Conservation (phyloP, 257 asterid species). For the Penstemon barbatus region DNA sequence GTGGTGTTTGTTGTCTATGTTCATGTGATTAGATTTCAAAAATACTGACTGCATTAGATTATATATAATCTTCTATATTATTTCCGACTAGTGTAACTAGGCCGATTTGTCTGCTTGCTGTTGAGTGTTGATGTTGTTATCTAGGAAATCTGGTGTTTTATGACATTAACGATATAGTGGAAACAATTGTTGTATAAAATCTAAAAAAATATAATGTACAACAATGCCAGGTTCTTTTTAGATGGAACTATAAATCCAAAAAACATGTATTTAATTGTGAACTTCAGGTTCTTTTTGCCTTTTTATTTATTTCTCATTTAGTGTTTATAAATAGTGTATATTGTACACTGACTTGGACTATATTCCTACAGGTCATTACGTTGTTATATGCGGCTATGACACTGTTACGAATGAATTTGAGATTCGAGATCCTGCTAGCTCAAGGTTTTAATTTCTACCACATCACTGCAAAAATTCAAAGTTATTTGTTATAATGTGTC, state of each 20-base stretch:
- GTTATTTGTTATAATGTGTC: not conserved
- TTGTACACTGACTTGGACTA: constrained; percentile 18
- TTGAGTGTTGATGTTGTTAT: not conserved
- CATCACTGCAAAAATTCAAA: not conserved
- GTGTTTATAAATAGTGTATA: not conserved
- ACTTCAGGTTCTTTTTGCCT: constrained; percentile 4
- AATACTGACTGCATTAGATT: not conserved
- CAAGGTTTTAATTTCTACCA: constrained; percentile 49
- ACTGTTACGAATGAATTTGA: constrained; percentile 76
- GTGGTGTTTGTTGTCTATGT: constrained; percentile 16
- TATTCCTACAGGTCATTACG: constrained; percentile 68
- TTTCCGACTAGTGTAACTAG: not conserved
- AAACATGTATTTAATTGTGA: constrained; percentile 12
- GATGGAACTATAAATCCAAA: too few species aligned
- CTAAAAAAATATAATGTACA: not conserved
- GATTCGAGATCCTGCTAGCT: constrained; percentile 97
- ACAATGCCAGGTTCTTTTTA: too few species aligned
- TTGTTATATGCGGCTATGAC: constrained; percentile 89
- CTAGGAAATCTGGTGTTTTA: not conserved
- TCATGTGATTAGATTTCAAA: not conserved
- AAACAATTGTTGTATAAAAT: constrained; percentile 1
- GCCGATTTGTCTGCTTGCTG: not conserved
- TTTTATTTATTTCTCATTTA: not conserved
- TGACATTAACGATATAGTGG: not conserved
- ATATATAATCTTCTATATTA: constrained; percentile 3